Conservation (phyloP, 805 yeast genomes). For the Tetrapisispora iriomotensis region DNA sequence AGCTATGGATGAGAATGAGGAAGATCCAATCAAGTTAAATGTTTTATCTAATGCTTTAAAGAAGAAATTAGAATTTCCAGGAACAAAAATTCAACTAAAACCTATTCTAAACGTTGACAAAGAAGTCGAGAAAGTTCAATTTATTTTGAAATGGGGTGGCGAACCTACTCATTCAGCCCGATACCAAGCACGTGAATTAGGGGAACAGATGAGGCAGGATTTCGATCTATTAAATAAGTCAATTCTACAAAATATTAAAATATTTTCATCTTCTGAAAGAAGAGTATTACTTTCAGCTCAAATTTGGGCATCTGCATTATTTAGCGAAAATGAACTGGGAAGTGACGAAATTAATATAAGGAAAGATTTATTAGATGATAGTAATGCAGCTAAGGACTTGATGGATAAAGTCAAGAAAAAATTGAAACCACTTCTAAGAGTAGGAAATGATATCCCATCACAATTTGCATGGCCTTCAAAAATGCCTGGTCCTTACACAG, state of each 20-base stretch:
- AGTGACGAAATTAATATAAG: slow-evolving; percentile 73
- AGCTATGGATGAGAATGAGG: slow-evolving; percentile 71
- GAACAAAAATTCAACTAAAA: slow-evolving; percentile 91
- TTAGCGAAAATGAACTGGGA: slow-evolving; percentile 62
- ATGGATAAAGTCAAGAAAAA: slow-evolving; percentile 98
- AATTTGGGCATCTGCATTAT: slow-evolving; percentile 67
- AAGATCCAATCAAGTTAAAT: slow-evolving; percentile 66
- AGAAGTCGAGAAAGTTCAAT: slow-evolving; percentile 87
- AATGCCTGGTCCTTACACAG: slow-evolving; percentile 95
- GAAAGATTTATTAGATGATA: slow-evolving; percentile 87
- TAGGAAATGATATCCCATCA: slow-evolving; percentile 94
- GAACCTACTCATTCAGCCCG: slow-evolving; percentile 97
- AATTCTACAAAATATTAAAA: slow-evolving; percentile 74
- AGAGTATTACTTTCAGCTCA: slow-evolving; percentile 91
- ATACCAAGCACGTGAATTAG: slow-evolving; percentile 89
- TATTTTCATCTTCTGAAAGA: slow-evolving; percentile 87
- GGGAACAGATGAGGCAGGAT: slow-evolving; percentile 92
- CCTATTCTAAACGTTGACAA: slow-evolving; percentile 65
- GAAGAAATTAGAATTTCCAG: slow-evolving; percentile 84
- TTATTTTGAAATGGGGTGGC: slow-evolving; percentile 98
- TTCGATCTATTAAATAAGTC: slow-evolving; percentile 74
- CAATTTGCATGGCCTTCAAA: slow-evolving; percentile 98
- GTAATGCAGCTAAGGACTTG: slow-evolving; percentile 93
- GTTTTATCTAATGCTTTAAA: slow-evolving; percentile 77
- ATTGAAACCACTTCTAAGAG: slow-evolving; percentile 84